Conservation (phyloP, 139 green algal species). For the Chlamydomonas asymmetrica region DNA sequence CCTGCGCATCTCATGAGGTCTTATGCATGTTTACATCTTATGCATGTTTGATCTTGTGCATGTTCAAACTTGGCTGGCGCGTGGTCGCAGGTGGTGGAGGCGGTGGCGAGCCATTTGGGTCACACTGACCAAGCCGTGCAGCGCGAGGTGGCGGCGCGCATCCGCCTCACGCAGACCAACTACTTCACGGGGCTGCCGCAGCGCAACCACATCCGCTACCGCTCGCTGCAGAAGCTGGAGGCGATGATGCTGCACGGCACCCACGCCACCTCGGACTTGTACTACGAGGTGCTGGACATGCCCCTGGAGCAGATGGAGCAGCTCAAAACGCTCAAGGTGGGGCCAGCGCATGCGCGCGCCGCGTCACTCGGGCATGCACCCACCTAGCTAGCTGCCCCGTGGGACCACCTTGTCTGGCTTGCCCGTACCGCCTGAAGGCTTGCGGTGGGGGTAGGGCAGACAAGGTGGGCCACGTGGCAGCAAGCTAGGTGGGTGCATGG, state of each 20-base stretch:
- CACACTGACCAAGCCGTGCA: no score
- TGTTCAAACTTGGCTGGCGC: no score
- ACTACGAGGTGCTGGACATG: slow-evolving; percentile 95
- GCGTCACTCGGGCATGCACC: not conserved
- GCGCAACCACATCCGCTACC: slow-evolving; percentile 58
- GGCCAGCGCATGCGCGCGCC: slow-evolving; percentile 61
- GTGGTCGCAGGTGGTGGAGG: slow-evolving; percentile 42
- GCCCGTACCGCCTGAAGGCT: no score
- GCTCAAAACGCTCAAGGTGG: slow-evolving; percentile 61
- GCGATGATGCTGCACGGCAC: slow-evolving; percentile 23
- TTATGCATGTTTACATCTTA: no score
- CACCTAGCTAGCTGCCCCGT: not conserved
- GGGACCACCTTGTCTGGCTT: no score
- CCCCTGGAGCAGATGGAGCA: slow-evolving; percentile 84
- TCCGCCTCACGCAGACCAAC: slow-evolving; percentile 85
- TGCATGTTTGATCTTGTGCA: no score
- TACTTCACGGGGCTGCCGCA: slow-evolving; percentile 65
- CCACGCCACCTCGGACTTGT: slow-evolving; percentile 69
- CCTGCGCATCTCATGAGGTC: no score
- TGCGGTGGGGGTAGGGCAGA: not conserved
- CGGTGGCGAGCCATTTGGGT: slow-evolving; percentile 34
- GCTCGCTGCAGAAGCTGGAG: slow-evolving; percentile 11
- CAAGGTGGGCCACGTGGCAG: not conserved
- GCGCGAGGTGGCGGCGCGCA: slow-evolving; percentile 18
- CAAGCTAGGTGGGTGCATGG: not conserved